These are phyloP conservation scores for Auxenochlorella pyrenoidosa DNA, from an alignment of 139 green algal species.

Conservation along the genomic window DNA sequence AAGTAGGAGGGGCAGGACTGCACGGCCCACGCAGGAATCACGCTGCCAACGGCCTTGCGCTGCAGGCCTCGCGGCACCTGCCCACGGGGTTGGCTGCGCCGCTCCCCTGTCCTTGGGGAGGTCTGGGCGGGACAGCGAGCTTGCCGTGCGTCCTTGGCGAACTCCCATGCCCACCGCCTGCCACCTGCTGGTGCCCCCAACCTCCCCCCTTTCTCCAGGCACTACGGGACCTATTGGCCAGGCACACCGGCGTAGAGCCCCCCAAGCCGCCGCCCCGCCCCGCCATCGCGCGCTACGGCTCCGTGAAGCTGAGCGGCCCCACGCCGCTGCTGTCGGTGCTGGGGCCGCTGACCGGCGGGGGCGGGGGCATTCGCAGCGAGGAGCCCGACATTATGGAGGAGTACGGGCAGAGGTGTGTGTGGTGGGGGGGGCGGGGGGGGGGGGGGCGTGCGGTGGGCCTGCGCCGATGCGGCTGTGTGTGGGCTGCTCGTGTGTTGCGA, in stretches of 20 bases:
- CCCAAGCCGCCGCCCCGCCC: conserved; percentile 42
- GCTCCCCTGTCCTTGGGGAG: neutral
- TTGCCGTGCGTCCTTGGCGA: no score
- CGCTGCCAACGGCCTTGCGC: no score
- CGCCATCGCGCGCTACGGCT: conserved; percentile 35
- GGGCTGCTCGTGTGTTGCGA: no score
- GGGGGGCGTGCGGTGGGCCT: no score
- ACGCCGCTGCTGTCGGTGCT: conserved; percentile 49
- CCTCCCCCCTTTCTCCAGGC: conserved; percentile 35
- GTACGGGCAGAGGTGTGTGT: conserved; percentile 61
- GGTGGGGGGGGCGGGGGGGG: no score
- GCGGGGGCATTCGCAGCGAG: conserved; percentile 39
- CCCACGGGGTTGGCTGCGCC: neutral
- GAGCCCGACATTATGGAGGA: conserved; percentile 66
- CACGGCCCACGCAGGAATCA: no score
- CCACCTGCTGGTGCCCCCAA: no score
- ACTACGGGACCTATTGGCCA: conserved; percentile 48
- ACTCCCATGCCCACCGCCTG: no score
- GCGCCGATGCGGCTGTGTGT: no score
- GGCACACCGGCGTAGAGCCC: conserved; percentile 35
- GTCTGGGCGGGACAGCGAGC: no score
- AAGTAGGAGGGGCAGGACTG: conserved; percentile 29
- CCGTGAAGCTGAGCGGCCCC: conserved; percentile 40
- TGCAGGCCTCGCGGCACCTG: neutral
- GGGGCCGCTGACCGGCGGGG: conserved; percentile 15